Evolutionary conservation across 1,284 basidiomycete species (phyloP), one percentile per base, ranked within the genome.

Genomic region (Microbotryomycetes sp.): DNA sequence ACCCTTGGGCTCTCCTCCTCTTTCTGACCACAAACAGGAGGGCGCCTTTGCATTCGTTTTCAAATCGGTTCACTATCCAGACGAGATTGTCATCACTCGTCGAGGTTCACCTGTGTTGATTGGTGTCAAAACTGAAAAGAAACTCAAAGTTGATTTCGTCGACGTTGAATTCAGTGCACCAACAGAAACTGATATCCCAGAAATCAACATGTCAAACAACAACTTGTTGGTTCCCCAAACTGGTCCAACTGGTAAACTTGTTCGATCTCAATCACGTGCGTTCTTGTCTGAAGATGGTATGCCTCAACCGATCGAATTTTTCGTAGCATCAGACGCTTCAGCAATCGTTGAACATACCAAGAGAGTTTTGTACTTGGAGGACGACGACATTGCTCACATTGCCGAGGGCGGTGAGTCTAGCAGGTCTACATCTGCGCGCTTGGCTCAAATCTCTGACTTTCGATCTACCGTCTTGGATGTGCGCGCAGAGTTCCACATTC

Each of bases 31-130:
- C 49, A 7, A 55, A 23, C 67, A 79, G 78, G 92, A 99, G 80
- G 96, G 96, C 56, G 97, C 96, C 9, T 99, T 98, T 74, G 96
- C 96, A n/a, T 97, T 99, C 77, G 93, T 97, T 72, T 97, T 98
- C 89, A 98, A 97, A 81, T 97, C 93, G 19, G 78, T 79, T 45
- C 92, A 98, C 81, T 99, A 86, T 82, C 96, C 96, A 55, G 91
- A 94, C 72, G 91, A 98, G 78, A 84, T 96, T 67, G 92, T 98
- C 67, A 89, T 90, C 60, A 91, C 93, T 63, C 90, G 93, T 72
- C 90, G 96, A 73, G 96, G 96, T 73, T 98, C 94, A 29, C 96
- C 96, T 26, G 85, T 99, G 29, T 79, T 98, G 61, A 87, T 98
- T 74, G 96, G 96, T 81, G 94, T 99, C 76, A 98, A 98, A 87